These are phyloP conservation scores for Fragaria nilgerrensis DNA, from an alignment of 306 rosid species.

Conservation along the genomic window DNA sequence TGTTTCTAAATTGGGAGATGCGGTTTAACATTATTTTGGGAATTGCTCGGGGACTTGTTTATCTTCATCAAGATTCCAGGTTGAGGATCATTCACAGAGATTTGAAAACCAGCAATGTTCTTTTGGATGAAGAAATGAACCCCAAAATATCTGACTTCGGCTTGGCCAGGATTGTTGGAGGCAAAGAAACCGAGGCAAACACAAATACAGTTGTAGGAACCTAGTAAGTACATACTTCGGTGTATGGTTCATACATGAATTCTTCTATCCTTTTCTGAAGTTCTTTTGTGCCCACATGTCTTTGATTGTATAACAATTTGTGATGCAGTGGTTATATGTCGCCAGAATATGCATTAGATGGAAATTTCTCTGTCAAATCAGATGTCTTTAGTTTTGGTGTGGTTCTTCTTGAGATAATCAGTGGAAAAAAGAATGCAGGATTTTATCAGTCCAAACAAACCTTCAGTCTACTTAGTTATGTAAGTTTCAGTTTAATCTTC, in stretches of 20 bases:
- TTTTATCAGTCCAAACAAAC: constrained; percentile 31
- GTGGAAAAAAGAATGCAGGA: constrained; percentile 48
- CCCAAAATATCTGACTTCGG: constrained; percentile 77
- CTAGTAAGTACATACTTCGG: constrained; percentile 42
- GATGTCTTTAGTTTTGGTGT: constrained; percentile 62
- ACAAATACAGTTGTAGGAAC: constrained; percentile 70
- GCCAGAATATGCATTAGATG: constrained; percentile 46
- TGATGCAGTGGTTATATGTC: constrained; percentile 50
- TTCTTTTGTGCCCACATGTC: background rate
- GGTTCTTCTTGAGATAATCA: constrained; percentile 48
- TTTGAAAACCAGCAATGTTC: constrained; percentile 60
- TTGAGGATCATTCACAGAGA: constrained; percentile 71
- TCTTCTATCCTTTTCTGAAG: background rate
- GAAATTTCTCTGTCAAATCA: constrained; percentile 46
- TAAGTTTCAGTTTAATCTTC: constrained; percentile 16
- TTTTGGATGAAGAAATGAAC: constrained; percentile 58
- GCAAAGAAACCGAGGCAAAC: constrained; percentile 48
- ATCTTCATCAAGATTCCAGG: constrained; percentile 71
- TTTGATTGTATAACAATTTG: too few species aligned
- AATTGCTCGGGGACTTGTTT: constrained; percentile 67
- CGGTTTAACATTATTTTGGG: constrained; percentile 64
- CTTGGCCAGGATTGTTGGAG: constrained; percentile 62
- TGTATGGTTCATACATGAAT: background rate
- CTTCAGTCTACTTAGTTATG: constrained; percentile 51
- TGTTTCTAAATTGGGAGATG: constrained; percentile 46